Percentiles rank a stretch among this genome's conserved stretches.
These are phyloP conservation scores for Thinopyrum elongatum DNA, from an alignment of 176 grass and related monocot genomes.

Conservation along the genomic window DNA sequence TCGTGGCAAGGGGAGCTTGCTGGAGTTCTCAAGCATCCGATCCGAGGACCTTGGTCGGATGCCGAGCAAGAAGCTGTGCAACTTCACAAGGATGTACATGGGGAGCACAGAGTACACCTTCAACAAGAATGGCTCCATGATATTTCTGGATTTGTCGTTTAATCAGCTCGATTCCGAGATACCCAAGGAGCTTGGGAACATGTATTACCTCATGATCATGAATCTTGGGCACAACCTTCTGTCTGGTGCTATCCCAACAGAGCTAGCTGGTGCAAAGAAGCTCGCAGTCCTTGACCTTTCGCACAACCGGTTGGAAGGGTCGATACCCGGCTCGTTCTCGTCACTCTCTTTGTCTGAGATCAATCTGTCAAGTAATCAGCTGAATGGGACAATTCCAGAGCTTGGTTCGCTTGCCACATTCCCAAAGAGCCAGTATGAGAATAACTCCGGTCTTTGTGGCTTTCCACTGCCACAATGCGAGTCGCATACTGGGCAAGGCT, in stretches of 20 bases:
- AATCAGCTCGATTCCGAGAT: constrained; percentile 75
- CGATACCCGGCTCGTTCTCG: constrained; percentile 78
- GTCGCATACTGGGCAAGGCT: constrained; percentile 7
- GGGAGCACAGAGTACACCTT: constrained; percentile 87
- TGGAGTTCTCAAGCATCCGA: constrained; percentile 87
- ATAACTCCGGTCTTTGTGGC: constrained; percentile 83
- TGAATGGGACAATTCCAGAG: constrained; percentile 86
- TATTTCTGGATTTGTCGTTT: constrained; percentile 89
- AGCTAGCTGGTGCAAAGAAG: constrained; percentile 52
- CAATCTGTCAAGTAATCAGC: constrained; percentile 78
- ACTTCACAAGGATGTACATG: constrained; percentile 85
- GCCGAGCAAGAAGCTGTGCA: constrained; percentile 74
- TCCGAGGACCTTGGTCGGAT: constrained; percentile 68
- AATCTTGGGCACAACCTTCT: constrained; percentile 87
- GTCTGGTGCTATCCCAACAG: constrained; percentile 58
- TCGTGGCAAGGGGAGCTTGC: constrained; percentile 72
- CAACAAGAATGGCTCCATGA: constrained; percentile 94
- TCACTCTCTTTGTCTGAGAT: constrained; percentile 75
- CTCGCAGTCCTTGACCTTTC: constrained; percentile 87
- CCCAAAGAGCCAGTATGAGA: constrained; percentile 58
- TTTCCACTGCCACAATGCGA: constrained; percentile 33
- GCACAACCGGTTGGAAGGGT: constrained; percentile 70
- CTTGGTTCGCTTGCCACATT: constrained; percentile 88
- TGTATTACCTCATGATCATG: constrained; percentile 96
- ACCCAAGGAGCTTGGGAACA: constrained; percentile 68